Evolutionary conservation across 176 grass and related monocot species (phyloP).

Genomic region (Juncus effusus): DNA sequence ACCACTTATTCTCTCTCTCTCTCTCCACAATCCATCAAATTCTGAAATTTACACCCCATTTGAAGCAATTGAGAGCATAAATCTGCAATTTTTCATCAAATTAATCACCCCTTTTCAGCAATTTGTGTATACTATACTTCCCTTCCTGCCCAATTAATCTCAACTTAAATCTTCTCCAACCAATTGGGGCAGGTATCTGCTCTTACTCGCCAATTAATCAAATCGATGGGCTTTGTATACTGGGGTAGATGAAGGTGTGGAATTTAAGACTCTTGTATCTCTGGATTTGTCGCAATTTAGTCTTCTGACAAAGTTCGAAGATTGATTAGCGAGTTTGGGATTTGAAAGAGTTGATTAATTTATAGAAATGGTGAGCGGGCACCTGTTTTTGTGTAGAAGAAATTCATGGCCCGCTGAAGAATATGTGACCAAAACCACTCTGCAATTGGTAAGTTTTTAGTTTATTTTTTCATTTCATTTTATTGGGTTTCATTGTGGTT

Average conservation of each 20-base stretch:
- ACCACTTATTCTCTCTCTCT: slow-evolving; percentile 9
- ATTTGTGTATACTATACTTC: too few species aligned
- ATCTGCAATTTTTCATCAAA: slow-evolving; percentile 7
- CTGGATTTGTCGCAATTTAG: slow-evolving; percentile 34
- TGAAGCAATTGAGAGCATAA: slow-evolving; percentile 11
- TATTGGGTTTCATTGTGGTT: background rate
- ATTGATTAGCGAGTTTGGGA: slow-evolving; percentile 4
- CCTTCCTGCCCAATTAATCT: too few species aligned
- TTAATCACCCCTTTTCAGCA: too few species aligned
- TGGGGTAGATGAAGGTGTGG: slow-evolving; percentile 25
- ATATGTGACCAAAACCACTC: slow-evolving; percentile 58
- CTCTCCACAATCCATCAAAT: slow-evolving; percentile 9
- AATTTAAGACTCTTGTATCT: slow-evolving; percentile 28
- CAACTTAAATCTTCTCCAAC: background rate
- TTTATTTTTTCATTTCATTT: slow-evolving; percentile 7
- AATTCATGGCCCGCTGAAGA: slow-evolving; percentile 84
- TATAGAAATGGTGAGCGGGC: slow-evolving; percentile 68
- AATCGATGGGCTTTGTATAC: slow-evolving; percentile 19
- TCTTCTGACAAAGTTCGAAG: slow-evolving; percentile 16
- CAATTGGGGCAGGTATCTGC: background rate
- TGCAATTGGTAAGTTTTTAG: slow-evolving; percentile 59
- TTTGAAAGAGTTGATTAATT: slow-evolving; percentile 2
- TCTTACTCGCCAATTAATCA: slow-evolving; percentile 10
- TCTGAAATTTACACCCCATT: background rate
- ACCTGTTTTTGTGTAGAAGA: slow-evolving; percentile 57